phyloP scores from a whole-genome alignment of 768 basidiomycete species.

The Hemileccinum rubropunctum region DNA sequence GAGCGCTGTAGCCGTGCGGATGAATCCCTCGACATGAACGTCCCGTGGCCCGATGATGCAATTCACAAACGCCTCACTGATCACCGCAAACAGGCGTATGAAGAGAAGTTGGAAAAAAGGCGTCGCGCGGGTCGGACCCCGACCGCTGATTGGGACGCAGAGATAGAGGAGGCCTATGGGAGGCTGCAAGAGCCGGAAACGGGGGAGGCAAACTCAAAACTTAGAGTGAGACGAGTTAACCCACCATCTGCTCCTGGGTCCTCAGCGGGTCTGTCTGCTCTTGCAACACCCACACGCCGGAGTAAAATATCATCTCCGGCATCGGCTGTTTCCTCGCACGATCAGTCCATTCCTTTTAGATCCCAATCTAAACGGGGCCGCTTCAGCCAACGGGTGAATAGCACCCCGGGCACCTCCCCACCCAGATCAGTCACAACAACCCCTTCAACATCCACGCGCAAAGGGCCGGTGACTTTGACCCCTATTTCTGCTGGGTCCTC shows the following conservation, averaged over 20 bases:
- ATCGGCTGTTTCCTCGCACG: slow-evolving; percentile 6
- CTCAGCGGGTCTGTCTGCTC: not conserved
- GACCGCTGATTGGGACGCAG: slow-evolving; percentile 25
- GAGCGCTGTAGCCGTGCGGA: slow-evolving; percentile 29
- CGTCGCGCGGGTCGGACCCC: slow-evolving; percentile 4
- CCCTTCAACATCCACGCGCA: slow-evolving; percentile 5
- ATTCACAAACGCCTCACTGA: slow-evolving; percentile 43
- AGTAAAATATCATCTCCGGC: slow-evolving; percentile 15
- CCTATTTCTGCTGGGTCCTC: slow-evolving; percentile 16
- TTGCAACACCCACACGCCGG: slow-evolving; percentile 1
- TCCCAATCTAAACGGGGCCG: slow-evolving; percentile 6
- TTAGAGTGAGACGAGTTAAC: slow-evolving; percentile 19
- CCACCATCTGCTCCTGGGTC: slow-evolving; percentile 8
- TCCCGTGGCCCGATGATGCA: slow-evolving; percentile 40
- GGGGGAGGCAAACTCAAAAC: slow-evolving; percentile 22
- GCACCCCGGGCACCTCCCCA: slow-evolving; percentile 9
- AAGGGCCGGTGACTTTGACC: not conserved
- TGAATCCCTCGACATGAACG: slow-evolving; percentile 36
- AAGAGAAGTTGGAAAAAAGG: slow-evolving; percentile 39
- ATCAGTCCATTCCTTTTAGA: slow-evolving; percentile 13
- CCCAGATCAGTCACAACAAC: slow-evolving; percentile 3
- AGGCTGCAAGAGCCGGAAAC: slow-evolving; percentile 26
- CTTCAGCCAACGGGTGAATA: slow-evolving; percentile 6
- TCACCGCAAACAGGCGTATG: slow-evolving; percentile 42
- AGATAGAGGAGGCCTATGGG: slow-evolving; percentile 20